A percentile compares a stretch with the other conserved stretches of the same genome.
Conservation (phyloP, 2,329 filamentous ascomycete species). For the Raffaelea arxii region DNA sequence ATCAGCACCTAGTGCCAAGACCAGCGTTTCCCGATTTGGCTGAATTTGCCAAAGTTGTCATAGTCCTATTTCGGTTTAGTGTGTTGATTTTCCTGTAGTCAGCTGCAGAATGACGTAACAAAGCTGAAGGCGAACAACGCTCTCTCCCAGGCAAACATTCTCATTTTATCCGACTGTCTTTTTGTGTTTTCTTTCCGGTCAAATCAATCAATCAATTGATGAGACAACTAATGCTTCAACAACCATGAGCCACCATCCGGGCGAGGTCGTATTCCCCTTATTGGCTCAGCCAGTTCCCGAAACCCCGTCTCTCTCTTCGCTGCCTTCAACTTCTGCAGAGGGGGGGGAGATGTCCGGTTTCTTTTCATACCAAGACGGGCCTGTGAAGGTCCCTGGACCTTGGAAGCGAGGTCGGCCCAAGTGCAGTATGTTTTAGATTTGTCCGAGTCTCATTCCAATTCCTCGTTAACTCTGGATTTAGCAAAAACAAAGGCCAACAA, state of each 20-base stretch:
- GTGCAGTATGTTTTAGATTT: neutral
- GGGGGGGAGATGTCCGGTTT: neutral
- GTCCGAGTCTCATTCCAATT: neutral
- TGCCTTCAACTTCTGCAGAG: neutral
- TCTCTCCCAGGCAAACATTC: neutral
- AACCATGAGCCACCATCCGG: neutral
- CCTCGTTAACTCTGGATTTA: neutral
- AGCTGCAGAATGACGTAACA: too few species aligned
- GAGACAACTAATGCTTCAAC: too few species aligned
- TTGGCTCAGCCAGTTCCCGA: neutral
- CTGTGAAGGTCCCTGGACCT: slow-evolving; percentile 5
- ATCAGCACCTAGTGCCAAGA: too few species aligned
- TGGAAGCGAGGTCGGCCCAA: slow-evolving; percentile 7
- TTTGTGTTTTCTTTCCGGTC: too few species aligned
- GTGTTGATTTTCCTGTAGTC: neutral
- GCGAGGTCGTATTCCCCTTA: slow-evolving; percentile 2
- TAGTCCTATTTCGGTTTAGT: neutral
- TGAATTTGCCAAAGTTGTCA: neutral
- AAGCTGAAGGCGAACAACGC: too few species aligned
- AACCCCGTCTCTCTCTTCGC: neutral
- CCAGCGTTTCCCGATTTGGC: slow-evolving; percentile 1
- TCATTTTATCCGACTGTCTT: neutral
- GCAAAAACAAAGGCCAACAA: neutral
- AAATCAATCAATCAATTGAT: too few species aligned
- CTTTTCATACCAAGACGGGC: slow-evolving; percentile 2